Conservation (phyloP, 495 filamentous ascomycete genomes). For the Zalerion maritima region DNA sequence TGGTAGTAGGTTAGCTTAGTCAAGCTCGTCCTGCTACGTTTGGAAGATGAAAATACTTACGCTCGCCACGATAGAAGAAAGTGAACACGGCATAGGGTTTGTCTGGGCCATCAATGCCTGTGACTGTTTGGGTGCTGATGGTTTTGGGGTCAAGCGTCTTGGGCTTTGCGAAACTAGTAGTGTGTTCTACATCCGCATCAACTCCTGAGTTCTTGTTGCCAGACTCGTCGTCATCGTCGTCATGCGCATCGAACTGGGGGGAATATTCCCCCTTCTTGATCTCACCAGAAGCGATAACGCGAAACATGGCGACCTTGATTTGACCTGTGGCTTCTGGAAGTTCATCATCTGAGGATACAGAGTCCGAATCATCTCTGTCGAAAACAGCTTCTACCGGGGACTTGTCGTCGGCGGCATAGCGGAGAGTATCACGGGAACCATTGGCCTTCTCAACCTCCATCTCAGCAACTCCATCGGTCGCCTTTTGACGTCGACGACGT, state of each 20-base stretch:
- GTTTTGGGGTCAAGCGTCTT: conserved; percentile 93
- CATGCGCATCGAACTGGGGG: conserved; percentile 92
- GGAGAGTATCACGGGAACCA: conserved; percentile 40
- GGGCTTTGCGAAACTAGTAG: conserved; percentile 95
- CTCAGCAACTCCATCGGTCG: conserved; percentile 31
- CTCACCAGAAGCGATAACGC: conserved; percentile 88
- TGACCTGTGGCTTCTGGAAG: conserved; percentile 89
- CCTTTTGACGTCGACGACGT: conserved; percentile 54
- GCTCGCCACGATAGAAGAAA: conserved; percentile 92
- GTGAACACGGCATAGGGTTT: conserved; percentile 95
- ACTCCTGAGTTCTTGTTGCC: conserved; percentile 26
- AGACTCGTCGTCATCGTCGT: conserved; percentile 63
- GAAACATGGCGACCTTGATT: conserved; percentile 95
- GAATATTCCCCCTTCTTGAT: conserved; percentile 96
- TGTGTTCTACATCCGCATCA: conserved; percentile 75
- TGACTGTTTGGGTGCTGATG: conserved; percentile 96
- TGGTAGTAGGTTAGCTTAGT: not conserved
- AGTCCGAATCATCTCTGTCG: conserved; percentile 56
- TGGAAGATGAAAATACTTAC: conserved; percentile 39
- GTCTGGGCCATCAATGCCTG: conserved; percentile 90
- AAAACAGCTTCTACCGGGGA: conserved; percentile 59
- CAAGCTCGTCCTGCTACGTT: not conserved
- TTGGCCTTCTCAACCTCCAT: conserved; percentile 32
- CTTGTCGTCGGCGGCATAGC: conserved; percentile 60
- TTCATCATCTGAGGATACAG: conserved; percentile 77